Evolutionary conservation across 495 filamentous ascomycete genomes (phyloP).

Genomic region (Sabuloglossum arenarium): DNA sequence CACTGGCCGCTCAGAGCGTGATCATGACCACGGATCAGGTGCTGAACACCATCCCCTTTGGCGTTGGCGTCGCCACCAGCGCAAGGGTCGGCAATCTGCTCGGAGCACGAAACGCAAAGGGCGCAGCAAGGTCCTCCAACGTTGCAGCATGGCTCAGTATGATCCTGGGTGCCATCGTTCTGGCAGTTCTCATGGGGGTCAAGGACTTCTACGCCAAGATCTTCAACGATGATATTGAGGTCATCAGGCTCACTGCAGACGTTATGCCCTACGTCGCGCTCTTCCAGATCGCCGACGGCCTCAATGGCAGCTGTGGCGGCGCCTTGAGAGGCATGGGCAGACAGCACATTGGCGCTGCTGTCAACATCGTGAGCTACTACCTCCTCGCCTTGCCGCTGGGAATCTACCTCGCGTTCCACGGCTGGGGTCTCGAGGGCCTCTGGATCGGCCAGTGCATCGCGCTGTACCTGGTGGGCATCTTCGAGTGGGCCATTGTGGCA

Average conservation of each 20-base stretch:
- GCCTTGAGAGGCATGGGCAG: conserved; percentile 67
- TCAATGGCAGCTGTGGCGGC: conserved; percentile 74
- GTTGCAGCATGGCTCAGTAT: conserved; percentile 57
- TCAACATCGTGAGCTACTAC: conserved; percentile 83
- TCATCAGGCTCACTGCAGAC: conserved; percentile 57
- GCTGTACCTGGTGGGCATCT: conserved; percentile 55
- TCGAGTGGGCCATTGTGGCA: conserved; percentile 69
- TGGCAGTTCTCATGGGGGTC: conserved; percentile 51
- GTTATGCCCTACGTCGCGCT: conserved; percentile 77
- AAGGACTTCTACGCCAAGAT: conserved; percentile 61
- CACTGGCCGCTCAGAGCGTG: conserved; percentile 72
- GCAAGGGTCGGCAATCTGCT: conserved; percentile 67
- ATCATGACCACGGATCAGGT: conserved; percentile 92
- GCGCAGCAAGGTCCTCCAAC: conserved; percentile 56
- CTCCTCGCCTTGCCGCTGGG: conserved; percentile 65
- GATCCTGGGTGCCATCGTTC: conserved; percentile 42
- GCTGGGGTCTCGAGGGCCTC: conserved; percentile 66
- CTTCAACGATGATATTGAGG: conserved; percentile 60
- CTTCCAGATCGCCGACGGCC: conserved; percentile 86
- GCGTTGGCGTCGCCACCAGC: conserved; percentile 67
- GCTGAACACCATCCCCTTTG: conserved; percentile 85
- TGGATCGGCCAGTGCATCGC: conserved; percentile 89
- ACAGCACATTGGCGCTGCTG: conserved; percentile 74
- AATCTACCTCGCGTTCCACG: conserved; percentile 73
- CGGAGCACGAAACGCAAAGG: conserved; percentile 43